Evolutionary conservation across 495 filamentous ascomycete species (phyloP).

Genomic region (Penicillium cataractarum): DNA sequence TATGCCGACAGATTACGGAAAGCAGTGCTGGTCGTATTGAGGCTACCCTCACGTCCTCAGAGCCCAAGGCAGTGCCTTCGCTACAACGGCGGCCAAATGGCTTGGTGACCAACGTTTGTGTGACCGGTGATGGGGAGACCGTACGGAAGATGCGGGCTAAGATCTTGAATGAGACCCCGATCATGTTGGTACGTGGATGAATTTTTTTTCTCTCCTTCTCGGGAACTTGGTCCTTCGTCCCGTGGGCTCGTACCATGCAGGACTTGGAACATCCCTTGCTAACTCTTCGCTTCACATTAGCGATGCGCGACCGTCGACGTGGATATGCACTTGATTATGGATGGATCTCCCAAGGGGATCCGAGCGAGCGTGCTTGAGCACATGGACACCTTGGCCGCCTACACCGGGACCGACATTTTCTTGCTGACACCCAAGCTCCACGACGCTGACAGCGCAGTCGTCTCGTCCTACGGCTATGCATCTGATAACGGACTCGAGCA

Average conservation of each 20-base stretch:
- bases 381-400: conserved; percentile 78
- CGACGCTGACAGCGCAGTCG: conserved; percentile 54
- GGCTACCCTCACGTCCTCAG: conserved; percentile 78
- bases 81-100: conserved; percentile 69
- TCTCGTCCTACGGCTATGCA: conserved; percentile 66
- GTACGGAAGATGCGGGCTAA: conserved; percentile 83
- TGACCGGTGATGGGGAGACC: conserved; percentile 79
- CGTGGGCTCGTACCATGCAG: conserved; percentile 5
- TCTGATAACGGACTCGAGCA: conserved; percentile 72
- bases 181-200: conserved; percentile 73
- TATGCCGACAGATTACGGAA: conserved; percentile 81
- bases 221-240: not conserved
- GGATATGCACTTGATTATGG: conserved; percentile 83
- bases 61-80: conserved; percentile 73
- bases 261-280: conserved; percentile 25
- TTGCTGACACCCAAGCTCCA: conserved; percentile 77
- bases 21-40: conserved; percentile 69
- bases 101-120: conserved; percentile 85
- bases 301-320: conserved; percentile 90
- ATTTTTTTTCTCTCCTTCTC: conserved; percentile 26
- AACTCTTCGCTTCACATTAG: conserved; percentile 51
- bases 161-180: conserved; percentile 83
- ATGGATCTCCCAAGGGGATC: conserved; percentile 64
- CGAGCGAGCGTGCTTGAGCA: conserved; percentile 77
- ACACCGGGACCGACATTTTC: conserved; percentile 95